A percentile compares a stretch with the other conserved stretches of the same genome.
Conservation (phyloP, 495 filamentous ascomycete genomes). For the Penicillium odoratum region DNA sequence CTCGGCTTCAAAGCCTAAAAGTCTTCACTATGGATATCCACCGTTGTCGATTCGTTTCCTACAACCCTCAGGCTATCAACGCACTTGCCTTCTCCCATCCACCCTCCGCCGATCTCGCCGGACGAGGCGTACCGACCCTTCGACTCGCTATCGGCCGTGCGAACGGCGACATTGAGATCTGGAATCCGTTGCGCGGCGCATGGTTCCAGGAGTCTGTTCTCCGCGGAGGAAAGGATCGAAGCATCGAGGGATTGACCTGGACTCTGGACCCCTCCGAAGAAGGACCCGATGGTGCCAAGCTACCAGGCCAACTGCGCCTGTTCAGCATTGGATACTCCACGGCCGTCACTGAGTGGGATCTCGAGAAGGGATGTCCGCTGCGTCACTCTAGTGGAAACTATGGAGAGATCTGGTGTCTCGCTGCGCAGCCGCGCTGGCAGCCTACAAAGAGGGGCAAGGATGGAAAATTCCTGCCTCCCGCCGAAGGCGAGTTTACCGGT, state of each 20-base stretch:
- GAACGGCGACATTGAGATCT: constrained; percentile 97
- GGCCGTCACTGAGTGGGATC: constrained; percentile 91
- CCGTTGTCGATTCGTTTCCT: constrained; percentile 95
- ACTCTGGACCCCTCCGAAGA: constrained; percentile 78
- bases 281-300: constrained; percentile 58
- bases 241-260: constrained; percentile 90
- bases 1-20: constrained; percentile 20
- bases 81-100: constrained; percentile 90
- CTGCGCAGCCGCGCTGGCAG: constrained; percentile 72
- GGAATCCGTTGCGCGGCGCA: constrained; percentile 82
- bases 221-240: constrained; percentile 78
- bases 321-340: constrained; percentile 97
- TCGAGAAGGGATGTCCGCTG: constrained; percentile 70
- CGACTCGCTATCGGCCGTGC: constrained; percentile 87
- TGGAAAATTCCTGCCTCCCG: constrained; percentile 31
- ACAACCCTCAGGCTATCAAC: constrained; percentile 89
- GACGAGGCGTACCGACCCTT: constrained; percentile 56
- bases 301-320: constrained; percentile 75
- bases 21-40: constrained; percentile 81
- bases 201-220: constrained; percentile 92
- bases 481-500: constrained; percentile 48
- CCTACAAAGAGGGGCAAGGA: constrained; percentile 37
- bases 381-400: constrained; percentile 88
- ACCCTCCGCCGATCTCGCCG: constrained; percentile 52
- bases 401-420: constrained; percentile 95